Evolutionary conservation across 495 filamentous ascomycete species (phyloP), one percentile per base, ranked within the genome.

Genomic region (Ascodesmis nigricans): DNA sequence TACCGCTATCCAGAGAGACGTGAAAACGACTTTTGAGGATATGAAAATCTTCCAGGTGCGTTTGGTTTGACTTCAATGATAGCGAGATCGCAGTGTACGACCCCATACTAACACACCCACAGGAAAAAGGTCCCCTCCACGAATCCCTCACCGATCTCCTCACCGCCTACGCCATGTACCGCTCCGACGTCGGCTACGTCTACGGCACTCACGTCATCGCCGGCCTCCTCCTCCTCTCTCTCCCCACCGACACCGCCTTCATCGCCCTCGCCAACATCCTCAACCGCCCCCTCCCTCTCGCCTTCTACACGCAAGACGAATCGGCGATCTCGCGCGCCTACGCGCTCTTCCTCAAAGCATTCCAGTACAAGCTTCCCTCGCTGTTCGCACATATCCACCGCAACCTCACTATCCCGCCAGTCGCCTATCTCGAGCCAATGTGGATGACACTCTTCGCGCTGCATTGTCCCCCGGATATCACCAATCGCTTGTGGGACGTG

Each of bases 141-240:
- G 59, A 69, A 22, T 67, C 65, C 21, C 60, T 95, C 8, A 54
- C 77, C 16, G 75, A 95, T 55, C 72, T 95, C 2, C 60, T 92
- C 31, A 66, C 73, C 41, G 87, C 87, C 4, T 93, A 93, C 52
- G 68, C 71, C 26, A 81, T 90, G 78, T 95, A 97, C 55, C 69
- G 87, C 39, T 74, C 71, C 41, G 87, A 97, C 53, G 78, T 95
- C 40, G 84, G 84, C 41, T 92, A 91, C 43, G 66, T 83, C 33
- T 67, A 70, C 36, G 82, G 84, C 37, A 78, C 78, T 42, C 82
- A 91, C 54, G 73, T 78, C 53, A 76, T 92, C 41, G 81, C 83
- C 2, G 84, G 73, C 3, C 63, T 91, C n/a, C 69, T 90, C 21
- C 66, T 92, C 17, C 79, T 87, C 51, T 72, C 92, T 32, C 65